These are phyloP conservation scores for Cladosporium velox DNA, from an alignment of 2,329 filamentous ascomycete genomes.

Conservation along the genomic window DNA sequence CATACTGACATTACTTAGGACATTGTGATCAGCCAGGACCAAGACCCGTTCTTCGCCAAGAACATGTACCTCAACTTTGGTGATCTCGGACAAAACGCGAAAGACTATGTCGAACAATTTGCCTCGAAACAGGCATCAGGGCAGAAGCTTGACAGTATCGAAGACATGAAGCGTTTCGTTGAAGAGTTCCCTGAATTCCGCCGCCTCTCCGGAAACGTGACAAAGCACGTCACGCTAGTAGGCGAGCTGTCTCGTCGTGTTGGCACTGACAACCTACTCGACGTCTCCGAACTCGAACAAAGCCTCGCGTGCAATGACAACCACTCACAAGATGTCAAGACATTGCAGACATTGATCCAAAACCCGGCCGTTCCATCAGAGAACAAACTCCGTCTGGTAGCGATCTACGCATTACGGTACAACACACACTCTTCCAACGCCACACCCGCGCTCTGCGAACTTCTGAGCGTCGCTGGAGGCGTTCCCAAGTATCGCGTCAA, in stretches of 20 bases:
- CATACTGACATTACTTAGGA: constrained; percentile 52
- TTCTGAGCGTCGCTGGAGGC: constrained; percentile 80
- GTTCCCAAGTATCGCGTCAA: constrained; percentile 74
- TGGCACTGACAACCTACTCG: constrained; percentile 81
- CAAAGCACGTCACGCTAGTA: constrained; percentile 95
- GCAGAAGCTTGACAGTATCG: constrained; percentile 93
- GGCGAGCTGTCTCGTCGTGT: constrained; percentile 89
- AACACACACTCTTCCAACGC: constrained; percentile 82
- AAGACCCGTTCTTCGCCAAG: constrained; percentile 98
- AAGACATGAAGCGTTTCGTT: constrained; percentile 98
- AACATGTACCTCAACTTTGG: constrained; percentile 99
- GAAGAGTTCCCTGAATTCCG: constrained; percentile 98
- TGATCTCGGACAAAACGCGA: constrained; percentile 91
- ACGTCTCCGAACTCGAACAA: constrained; percentile 96
- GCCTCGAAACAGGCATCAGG: constrained; percentile 96
- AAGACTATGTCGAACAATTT: constrained; percentile 98
- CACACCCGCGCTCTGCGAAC: constrained; percentile 79
- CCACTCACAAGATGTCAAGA: constrained; percentile 88
- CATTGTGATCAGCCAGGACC: constrained; percentile 92
- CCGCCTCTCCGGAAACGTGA: constrained; percentile 95
- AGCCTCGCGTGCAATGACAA: constrained; percentile 97
- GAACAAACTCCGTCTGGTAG: constrained; percentile 85
- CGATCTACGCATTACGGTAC: constrained; percentile 93
- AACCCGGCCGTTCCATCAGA: constrained; percentile 73
- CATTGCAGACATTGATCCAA: constrained; percentile 82